These are phyloP conservation scores for Raffaelea ambrosiae DNA, from an alignment of 2,329 filamentous ascomycete genomes.

Conservation along the genomic window DNA sequence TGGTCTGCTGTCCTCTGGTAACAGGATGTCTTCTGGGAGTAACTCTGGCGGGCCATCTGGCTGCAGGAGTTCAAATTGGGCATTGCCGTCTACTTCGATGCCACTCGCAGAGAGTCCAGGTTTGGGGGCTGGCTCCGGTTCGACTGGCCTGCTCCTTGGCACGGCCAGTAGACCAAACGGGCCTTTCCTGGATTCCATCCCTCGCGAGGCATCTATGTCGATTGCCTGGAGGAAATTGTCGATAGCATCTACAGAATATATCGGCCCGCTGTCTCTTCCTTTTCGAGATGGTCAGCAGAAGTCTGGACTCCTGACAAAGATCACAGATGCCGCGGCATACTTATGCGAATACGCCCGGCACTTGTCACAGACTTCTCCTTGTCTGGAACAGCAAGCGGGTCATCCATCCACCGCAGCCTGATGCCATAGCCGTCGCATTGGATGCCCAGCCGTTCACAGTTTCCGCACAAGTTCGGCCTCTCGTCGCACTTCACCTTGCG, in stretches of 20 bases:
- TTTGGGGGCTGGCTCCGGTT: too few relatives aligned
- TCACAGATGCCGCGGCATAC: neutral
- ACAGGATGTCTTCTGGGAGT: too few relatives aligned
- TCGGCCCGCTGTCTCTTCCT: neutral
- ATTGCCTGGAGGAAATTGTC: neutral
- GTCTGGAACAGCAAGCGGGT: neutral
- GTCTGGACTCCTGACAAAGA: neutral
- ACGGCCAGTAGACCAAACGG: too few relatives aligned
- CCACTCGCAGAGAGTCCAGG: too few relatives aligned
- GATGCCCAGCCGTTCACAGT: slow-evolving; percentile 8
- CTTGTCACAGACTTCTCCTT: neutral
- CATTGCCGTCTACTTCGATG: too few relatives aligned
- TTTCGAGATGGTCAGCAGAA: neutral
- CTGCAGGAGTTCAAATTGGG: too few relatives aligned
- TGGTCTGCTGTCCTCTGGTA: too few relatives aligned
- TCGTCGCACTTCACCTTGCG: slow-evolving; percentile 14
- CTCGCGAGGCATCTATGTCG: too few relatives aligned
- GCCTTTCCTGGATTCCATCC: too few relatives aligned
- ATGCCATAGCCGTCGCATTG: slow-evolving; percentile 5
- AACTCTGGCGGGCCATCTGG: too few relatives aligned
- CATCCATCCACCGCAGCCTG: slow-evolving; percentile 6
- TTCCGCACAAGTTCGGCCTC: slow-evolving; percentile 5
- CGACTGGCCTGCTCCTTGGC: too few relatives aligned
- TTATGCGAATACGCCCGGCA: neutral
- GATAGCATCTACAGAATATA: neutral